These are phyloP conservation scores for Clonostachys rosea DNA, from an alignment of 2,329 filamentous ascomycete genomes.

Conservation along the genomic window DNA sequence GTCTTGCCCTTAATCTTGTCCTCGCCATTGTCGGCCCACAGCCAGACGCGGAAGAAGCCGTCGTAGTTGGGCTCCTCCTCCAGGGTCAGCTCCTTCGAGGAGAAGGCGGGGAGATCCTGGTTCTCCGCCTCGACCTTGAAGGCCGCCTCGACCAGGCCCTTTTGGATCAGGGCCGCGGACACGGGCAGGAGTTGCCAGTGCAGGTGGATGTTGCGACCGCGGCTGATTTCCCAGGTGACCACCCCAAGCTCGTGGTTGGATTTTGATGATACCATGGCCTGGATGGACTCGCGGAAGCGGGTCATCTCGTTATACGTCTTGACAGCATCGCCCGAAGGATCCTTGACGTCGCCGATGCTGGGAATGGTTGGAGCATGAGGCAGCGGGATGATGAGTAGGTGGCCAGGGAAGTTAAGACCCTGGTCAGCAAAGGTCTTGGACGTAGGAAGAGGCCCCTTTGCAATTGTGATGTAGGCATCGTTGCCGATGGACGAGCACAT, in stretches of 20 bases:
- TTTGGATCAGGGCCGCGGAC: constrained; percentile 59
- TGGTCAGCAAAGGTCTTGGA: constrained; percentile 59
- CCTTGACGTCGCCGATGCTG: constrained; percentile 52
- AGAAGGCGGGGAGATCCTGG: constrained; percentile 46
- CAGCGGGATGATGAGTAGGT: constrained; percentile 88
- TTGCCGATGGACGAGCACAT: constrained; percentile 87
- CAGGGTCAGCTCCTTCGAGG: constrained; percentile 41
- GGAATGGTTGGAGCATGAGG: constrained; percentile 74
- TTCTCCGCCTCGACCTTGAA: constrained; percentile 90
- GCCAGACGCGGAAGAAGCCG: constrained; percentile 79
- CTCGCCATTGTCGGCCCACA: constrained; percentile 61
- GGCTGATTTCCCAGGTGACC: constrained; percentile 90
- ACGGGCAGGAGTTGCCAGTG: constrained; percentile 94
- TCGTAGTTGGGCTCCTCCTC: constrained; percentile 39
- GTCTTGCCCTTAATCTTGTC: constrained; percentile 54
- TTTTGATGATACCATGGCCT: constrained; percentile 66
- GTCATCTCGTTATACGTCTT: constrained; percentile 77
- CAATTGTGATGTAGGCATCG: constrained; percentile 82
- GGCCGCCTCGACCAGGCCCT: constrained; percentile 77
- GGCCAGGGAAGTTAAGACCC: constrained; percentile 70
- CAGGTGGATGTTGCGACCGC: constrained; percentile 73
- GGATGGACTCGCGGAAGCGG: constrained; percentile 70
- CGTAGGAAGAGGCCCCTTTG: constrained; percentile 82
- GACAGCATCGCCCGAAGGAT: constrained; percentile 46
- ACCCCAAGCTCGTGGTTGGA: constrained; percentile 63